Percentiles rank a stretch among this genome's conserved stretches.
Conservation (phyloP, 1,139 yeast species). For the Kluyveromyces sp. region DNA sequence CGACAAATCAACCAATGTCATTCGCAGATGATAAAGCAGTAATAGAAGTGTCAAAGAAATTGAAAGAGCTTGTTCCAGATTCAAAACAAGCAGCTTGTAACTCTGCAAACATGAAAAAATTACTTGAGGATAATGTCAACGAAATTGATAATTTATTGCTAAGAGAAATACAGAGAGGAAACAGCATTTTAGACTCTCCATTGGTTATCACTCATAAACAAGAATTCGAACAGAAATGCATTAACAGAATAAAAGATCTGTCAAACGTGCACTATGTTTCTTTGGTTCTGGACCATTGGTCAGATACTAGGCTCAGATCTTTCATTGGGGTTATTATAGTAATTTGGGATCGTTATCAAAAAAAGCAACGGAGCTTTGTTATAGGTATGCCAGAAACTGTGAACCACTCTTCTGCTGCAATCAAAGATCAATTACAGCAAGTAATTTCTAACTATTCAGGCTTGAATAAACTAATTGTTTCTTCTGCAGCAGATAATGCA, state of each 20-base stretch:
- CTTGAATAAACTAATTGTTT: background rate
- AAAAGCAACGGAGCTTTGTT: constrained; percentile 3
- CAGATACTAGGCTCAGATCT: constrained; percentile 4
- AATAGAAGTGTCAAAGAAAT: background rate
- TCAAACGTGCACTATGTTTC: background rate
- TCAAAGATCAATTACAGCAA: constrained; percentile 46
- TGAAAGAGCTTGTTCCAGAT: background rate
- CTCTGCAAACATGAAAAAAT: constrained; percentile 1
- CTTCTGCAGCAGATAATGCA: constrained; percentile 4
- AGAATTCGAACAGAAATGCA: constrained; percentile 4
- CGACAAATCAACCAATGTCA: constrained; percentile 4
- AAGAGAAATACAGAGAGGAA: constrained; percentile 1
- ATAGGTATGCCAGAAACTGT: constrained; percentile 42
- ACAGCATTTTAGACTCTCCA: background rate
- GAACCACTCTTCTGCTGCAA: constrained; percentile 64
- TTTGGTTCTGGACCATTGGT: constrained; percentile 4
- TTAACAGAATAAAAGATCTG: background rate
- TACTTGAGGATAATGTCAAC: background rate
- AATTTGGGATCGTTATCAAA: constrained; percentile 3
- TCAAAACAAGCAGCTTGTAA: constrained; percentile 4
- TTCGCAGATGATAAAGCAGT: constrained; percentile 5
- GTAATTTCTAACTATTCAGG: constrained; percentile 1
- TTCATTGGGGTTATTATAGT: constrained; percentile 3
- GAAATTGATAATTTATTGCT: background rate
- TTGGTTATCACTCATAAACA: background rate